phyloP scores from a whole-genome alignment of 2,329 filamentous ascomycete genomes.

The Hansfordia pulvinata region DNA sequence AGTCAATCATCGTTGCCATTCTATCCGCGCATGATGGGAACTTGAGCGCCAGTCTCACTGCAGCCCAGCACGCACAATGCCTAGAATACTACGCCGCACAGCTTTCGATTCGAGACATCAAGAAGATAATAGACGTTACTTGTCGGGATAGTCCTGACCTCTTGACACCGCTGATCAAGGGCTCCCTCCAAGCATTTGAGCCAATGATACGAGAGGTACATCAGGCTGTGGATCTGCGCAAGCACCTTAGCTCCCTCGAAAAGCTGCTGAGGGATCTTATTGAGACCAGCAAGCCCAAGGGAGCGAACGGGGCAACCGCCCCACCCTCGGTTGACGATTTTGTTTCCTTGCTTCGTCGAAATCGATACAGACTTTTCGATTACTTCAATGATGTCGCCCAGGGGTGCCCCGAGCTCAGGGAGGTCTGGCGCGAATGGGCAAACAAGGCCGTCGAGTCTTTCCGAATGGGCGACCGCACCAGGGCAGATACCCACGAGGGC shows the following conservation, averaged over 20 bases:
- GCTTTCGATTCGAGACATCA: slow-evolving; percentile 62
- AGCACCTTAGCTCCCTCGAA: slow-evolving; percentile 53
- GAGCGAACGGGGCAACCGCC: slow-evolving; percentile 18
- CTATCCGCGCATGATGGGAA: slow-evolving; percentile 37
- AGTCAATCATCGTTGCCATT: slow-evolving; percentile 57
- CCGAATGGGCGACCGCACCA: slow-evolving; percentile 7
- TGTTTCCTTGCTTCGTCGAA: slow-evolving; percentile 42
- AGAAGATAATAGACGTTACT: slow-evolving; percentile 51
- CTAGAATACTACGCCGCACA: slow-evolving; percentile 58
- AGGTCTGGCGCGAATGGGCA: slow-evolving; percentile 47
- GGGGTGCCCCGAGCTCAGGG: slow-evolving; percentile 52
- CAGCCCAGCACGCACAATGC: slow-evolving; percentile 48
- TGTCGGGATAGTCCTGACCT: slow-evolving; percentile 59
- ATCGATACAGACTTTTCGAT: slow-evolving; percentile 49
- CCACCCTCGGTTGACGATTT: slow-evolving; percentile 64
- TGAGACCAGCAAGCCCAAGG: slow-evolving; percentile 22
- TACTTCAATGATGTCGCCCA: slow-evolving; percentile 59
- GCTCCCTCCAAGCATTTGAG: slow-evolving; percentile 55
- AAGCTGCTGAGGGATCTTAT: slow-evolving; percentile 60
- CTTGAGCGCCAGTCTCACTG: slow-evolving; percentile 32
- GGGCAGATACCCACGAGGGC: slow-evolving; percentile 13
- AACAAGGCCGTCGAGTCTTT: slow-evolving; percentile 46
- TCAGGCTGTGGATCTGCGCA: slow-evolving; percentile 55
- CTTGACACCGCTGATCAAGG: slow-evolving; percentile 54
- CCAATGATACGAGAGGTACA: slow-evolving; percentile 63